These are phyloP conservation scores for Ormosia semicastrata DNA, from an alignment of 306 rosid species.

Conservation along the genomic window DNA sequence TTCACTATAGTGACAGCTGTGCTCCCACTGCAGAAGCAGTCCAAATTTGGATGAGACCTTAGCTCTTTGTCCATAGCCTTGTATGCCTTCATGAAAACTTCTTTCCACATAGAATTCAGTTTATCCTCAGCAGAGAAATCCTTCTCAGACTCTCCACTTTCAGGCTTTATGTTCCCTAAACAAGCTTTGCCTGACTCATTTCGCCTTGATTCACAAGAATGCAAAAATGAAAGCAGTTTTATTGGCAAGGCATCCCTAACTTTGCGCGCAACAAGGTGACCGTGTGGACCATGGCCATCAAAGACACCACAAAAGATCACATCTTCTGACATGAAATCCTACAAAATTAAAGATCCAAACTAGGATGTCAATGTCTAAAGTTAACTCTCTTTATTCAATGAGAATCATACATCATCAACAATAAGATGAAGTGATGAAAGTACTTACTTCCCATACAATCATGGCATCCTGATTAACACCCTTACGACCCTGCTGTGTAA, in stretches of 20 bases:
- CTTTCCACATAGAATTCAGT: conserved; percentile 69
- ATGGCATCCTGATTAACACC: conserved; percentile 98
- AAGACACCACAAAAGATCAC: conserved; percentile 85
- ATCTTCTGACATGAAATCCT: conserved; percentile 93
- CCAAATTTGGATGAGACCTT: conserved; percentile 86
- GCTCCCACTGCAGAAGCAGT: conserved; percentile 97
- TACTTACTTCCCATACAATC: conserved; percentile 98
- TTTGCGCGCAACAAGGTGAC: conserved; percentile 91
- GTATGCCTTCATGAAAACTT: conserved; percentile 81
- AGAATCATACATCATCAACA: neutral
- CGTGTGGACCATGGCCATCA: conserved; percentile 96
- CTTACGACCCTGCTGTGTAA: conserved; percentile 92
- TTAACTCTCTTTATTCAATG: neutral
- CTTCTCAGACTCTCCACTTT: conserved; percentile 59
- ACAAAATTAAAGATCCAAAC: conserved; percentile 30
- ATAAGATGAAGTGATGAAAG: conserved; percentile 4
- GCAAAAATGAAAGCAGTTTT: conserved; percentile 69
- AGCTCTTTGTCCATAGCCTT: conserved; percentile 95
- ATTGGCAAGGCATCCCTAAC: conserved; percentile 83
- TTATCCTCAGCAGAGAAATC: conserved; percentile 59
- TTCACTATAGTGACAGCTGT: conserved; percentile 84
- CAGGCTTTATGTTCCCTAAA: conserved; percentile 51
- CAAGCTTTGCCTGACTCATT: conserved; percentile 51
- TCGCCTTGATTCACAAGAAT: conserved; percentile 58
- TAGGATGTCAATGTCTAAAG: conserved; percentile 18